Evolutionary conservation across 2,329 filamentous ascomycete species (phyloP), one percentile per base, ranked within the genome.

Genomic region (Chaetoscypha palmicola): DNA sequence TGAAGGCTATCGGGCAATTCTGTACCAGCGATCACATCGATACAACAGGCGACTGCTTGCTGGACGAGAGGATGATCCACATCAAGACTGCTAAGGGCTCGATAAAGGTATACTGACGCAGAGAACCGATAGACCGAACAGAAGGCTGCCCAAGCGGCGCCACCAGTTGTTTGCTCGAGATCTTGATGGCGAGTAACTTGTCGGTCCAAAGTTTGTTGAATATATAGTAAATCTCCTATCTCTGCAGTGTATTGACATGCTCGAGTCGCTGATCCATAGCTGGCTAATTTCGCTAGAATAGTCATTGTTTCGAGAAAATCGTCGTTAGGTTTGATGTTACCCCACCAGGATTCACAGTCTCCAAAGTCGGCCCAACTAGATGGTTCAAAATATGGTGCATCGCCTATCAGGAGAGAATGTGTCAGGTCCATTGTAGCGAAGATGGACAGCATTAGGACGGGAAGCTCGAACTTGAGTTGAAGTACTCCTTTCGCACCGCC

Each of bases 381-480:
- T 1, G 63, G 59, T 1, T 63, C 56, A 5, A 68, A 68, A 7
- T 62, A 65, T 1, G 67, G 66, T 3, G 58, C 47, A 14, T 58
- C 58, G 0, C 65, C 66, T 14, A 63, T 66, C 1, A 70, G 55
- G 43, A 70, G 50, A 1, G 67, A 60, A 8, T 66, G 63, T 0
- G 66, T 69, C 8, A 70, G 57, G 43, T 70, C 68, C 42, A 66
- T 64, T 0, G 68, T 68, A 2, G 62, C 62, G 35, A 70, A 70
- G 37, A 68, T 66, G 0, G 68, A 68, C 5, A 70, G 44, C 35
- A 70, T 64, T 51, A 70, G 56, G 9, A 66, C 59, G 3, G 57
- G 57, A 8, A 59, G 39, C 19, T 59, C 54, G 19, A 45, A 28
- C 22, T 57, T 57, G 20, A 37, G 26, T 9, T 51, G 42, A 19